Conservation (phyloP, 2,329 filamentous ascomycete species). For the Zelopaecilomyces penicillatus region DNA sequence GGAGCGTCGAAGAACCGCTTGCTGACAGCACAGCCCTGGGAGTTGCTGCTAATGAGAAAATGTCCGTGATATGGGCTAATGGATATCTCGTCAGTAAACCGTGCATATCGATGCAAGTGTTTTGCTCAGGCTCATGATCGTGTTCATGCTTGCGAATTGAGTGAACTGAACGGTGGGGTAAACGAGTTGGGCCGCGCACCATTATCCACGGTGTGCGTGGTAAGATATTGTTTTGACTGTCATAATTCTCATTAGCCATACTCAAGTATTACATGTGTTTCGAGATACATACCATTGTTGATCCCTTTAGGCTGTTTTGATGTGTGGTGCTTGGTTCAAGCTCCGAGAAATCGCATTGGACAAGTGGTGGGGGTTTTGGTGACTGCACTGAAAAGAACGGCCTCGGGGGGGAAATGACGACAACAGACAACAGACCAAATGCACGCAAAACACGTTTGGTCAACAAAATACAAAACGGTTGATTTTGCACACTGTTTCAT, state of each 20-base stretch:
- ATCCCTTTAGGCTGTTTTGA: background rate
- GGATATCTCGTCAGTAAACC: constrained; percentile 12
- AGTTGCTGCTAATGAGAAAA: constrained; percentile 76
- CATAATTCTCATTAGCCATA: constrained; percentile 3
- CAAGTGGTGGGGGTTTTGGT: constrained; percentile 9
- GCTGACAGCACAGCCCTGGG: constrained; percentile 67
- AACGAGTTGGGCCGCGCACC: constrained; percentile 41
- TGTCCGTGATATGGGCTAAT: constrained; percentile 71
- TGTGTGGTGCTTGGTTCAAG: constrained; percentile 18
- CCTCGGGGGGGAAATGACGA: too few species aligned
- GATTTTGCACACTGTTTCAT: too few species aligned
- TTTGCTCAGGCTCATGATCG: background rate
- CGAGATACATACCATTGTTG: constrained; percentile 18
- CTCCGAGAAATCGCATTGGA: constrained; percentile 10
- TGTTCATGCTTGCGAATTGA: background rate
- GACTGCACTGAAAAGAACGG: background rate
- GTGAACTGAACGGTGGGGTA: constrained; percentile 17
- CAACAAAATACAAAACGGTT: too few species aligned
- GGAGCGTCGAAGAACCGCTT: constrained; percentile 75
- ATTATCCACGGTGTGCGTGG: constrained; percentile 81
- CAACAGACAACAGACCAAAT: too few species aligned
- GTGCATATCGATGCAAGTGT: constrained; percentile 3
- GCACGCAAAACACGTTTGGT: too few species aligned
- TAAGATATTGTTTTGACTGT: constrained; percentile 97
- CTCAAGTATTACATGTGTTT: background rate